Evolutionary conservation across 2,329 filamentous ascomycete species (phyloP).

Genomic region (Phialocephala subalpina): DNA sequence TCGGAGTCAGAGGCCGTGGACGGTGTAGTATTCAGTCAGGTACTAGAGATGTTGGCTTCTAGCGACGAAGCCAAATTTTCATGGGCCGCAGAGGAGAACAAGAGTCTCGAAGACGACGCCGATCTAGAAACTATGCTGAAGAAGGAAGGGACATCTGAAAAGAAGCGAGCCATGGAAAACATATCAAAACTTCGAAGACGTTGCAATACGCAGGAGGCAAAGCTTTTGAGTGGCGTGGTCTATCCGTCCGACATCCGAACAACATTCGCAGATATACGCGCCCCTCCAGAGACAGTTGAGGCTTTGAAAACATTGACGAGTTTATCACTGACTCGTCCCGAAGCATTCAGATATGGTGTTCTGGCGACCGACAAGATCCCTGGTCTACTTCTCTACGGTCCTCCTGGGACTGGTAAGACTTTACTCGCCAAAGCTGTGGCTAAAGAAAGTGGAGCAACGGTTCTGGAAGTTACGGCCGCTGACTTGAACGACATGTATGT

Average conservation of each 20-base stretch:
- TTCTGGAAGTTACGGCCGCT: conserved; percentile 89
- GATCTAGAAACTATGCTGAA: conserved; percentile 34
- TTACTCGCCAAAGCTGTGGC: conserved; percentile 74
- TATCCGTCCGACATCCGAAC: conserved; percentile 83
- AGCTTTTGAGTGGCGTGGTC: conserved; percentile 81
- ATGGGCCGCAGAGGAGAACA: conserved; percentile 51
- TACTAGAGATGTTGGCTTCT: conserved; percentile 50
- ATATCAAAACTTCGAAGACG: conserved; percentile 61
- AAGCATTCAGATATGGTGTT: conserved; percentile 96
- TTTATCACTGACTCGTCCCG: conserved; percentile 84
- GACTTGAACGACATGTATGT: conserved; percentile 97
- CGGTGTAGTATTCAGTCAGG: conserved; percentile 46
- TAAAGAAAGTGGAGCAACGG: conserved; percentile 72
- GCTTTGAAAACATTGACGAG: conserved; percentile 89
- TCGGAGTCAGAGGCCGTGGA: conserved; percentile 40
- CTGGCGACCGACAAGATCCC: conserved; percentile 90
- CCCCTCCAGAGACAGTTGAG: conserved; percentile 81
- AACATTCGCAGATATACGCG: conserved; percentile 88
- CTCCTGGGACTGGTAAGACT: conserved; percentile 82
- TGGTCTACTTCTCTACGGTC: conserved; percentile 86
- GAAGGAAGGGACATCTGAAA: conserved; percentile 44
- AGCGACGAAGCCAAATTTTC: conserved; percentile 57
- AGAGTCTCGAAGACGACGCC: conserved; percentile 47
- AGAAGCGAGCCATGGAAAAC: conserved; percentile 47
- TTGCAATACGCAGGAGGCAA: conserved; percentile 82